phyloP scores from a whole-genome alignment of 2,329 filamentous ascomycete genomes.

The Diplodia scrobiculata region DNA sequence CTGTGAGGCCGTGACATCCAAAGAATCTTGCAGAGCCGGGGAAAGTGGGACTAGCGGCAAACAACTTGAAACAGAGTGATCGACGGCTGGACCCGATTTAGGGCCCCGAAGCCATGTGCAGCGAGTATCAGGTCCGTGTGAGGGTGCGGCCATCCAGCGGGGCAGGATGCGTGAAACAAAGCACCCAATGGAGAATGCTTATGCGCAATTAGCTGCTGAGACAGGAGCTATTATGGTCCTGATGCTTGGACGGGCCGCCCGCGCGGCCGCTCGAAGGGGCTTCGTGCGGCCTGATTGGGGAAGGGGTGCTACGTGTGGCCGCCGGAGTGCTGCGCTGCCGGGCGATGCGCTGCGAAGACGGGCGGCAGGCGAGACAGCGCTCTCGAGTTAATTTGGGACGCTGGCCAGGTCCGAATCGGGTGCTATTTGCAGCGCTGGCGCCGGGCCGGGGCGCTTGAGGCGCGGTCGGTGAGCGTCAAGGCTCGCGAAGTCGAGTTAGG shows the following conservation, averaged over 20 bases:
- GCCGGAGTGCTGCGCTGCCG: slow-evolving; percentile 23
- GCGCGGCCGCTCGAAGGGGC: background rate
- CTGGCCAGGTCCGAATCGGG: background rate
- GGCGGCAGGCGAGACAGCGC: slow-evolving; percentile 21
- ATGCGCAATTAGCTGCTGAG: slow-evolving; percentile 26
- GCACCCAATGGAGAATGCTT: slow-evolving; percentile 14
- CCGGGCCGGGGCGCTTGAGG: slow-evolving; percentile 10
- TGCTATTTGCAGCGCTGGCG: slow-evolving; percentile 18
- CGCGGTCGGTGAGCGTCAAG: slow-evolving; percentile 11
- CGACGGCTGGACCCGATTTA: slow-evolving; percentile 24
- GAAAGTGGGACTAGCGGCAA: slow-evolving; percentile 39
- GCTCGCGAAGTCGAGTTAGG: slow-evolving; percentile 5
- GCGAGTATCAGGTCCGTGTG: slow-evolving; percentile 27
- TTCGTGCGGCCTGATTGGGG: slow-evolving; percentile 17
- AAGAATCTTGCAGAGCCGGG: slow-evolving; percentile 30
- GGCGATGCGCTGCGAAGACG: slow-evolving; percentile 8
- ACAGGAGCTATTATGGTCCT: slow-evolving; percentile 27
- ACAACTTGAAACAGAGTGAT: slow-evolving; percentile 44
- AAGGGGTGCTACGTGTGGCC: slow-evolving; percentile 14
- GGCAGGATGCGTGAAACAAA: slow-evolving; percentile 21
- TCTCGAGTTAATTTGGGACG: slow-evolving; percentile 12
- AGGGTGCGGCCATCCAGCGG: slow-evolving; percentile 19
- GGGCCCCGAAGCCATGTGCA: slow-evolving; percentile 27
- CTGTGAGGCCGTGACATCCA: slow-evolving; percentile 37
- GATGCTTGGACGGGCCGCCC: slow-evolving; percentile 3